Conservation (phyloP, 164 flowering plant species). For the Tinospora cordifolia region DNA sequence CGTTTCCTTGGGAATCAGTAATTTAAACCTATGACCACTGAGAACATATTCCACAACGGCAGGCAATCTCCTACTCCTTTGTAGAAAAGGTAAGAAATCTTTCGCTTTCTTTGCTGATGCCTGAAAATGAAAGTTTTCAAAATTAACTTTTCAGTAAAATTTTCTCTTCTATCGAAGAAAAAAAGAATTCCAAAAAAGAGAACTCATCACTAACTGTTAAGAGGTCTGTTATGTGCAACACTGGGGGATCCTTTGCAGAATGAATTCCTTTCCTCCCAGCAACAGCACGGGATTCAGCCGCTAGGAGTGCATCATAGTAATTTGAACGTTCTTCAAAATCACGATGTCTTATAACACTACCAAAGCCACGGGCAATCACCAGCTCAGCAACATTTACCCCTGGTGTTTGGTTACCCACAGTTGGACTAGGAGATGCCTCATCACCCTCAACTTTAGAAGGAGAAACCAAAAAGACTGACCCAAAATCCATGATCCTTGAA, state of each 20-base stretch:
- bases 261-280: conserved; percentile 79
- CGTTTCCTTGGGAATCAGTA: conserved; percentile 85
- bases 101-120: conserved; percentile 73
- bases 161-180: not conserved
- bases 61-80: conserved; percentile 62
- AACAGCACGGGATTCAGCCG: conserved; percentile 84
- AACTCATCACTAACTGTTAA: conserved; percentile 41
- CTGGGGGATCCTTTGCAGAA: conserved; percentile 82
- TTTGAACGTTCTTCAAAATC: conserved; percentile 98
- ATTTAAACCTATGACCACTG: conserved; percentile 94
- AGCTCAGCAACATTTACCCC: conserved; percentile 78
- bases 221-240: conserved; percentile 74
- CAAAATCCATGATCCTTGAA: conserved; percentile 93
- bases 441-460: conserved; percentile 51
- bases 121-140: conserved; percentile 24
- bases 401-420: conserved; percentile 38
- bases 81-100: conserved; percentile 86
- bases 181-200: not conserved
- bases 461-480: conserved; percentile 70
- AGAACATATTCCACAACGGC: conserved; percentile 95
- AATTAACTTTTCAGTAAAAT: not conserved
- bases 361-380: conserved; percentile 80
- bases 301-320: conserved; percentile 77
- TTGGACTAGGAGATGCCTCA: conserved; percentile 35
- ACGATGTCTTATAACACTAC: conserved; percentile 68